Evolutionary conservation across 2,329 filamentous ascomycete genomes (phyloP).

Genomic region (Pseudogymnoascus destructans): DNA sequence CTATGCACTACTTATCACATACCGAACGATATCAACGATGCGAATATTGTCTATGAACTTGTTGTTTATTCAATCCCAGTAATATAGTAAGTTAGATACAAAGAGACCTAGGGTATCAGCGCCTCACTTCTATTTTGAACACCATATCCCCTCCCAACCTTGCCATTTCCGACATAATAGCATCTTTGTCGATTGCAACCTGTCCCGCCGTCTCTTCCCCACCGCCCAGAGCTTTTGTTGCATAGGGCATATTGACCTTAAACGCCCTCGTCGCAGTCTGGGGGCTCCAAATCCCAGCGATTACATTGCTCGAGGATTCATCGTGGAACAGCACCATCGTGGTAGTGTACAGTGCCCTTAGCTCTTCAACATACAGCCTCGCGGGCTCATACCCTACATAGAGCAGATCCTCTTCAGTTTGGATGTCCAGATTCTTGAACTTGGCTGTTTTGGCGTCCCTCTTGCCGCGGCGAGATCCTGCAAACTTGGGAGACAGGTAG

Average conservation of each 20-base stretch:
- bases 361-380: slow-evolving; percentile 50
- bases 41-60: neutral
- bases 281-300: slow-evolving; percentile 56
- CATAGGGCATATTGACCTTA: slow-evolving; percentile 58
- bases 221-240: slow-evolving; percentile 39
- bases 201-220: slow-evolving; percentile 30
- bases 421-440: slow-evolving; percentile 71
- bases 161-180: slow-evolving; percentile 60
- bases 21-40: neutral
- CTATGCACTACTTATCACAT: neutral
- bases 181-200: slow-evolving; percentile 52
- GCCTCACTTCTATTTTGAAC: slow-evolving; percentile 43
- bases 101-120: slow-evolving; percentile 9
- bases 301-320: slow-evolving; percentile 38
- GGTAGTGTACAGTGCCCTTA: slow-evolving; percentile 53
- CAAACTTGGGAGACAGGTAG: slow-evolving; percentile 36
- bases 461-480: slow-evolving; percentile 27
- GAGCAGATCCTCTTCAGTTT: slow-evolving; percentile 31
- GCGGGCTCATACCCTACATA: slow-evolving; percentile 47
- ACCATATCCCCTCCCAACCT: slow-evolving; percentile 56
- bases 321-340: slow-evolving; percentile 72
- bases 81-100: neutral
- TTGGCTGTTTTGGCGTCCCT: slow-evolving; percentile 32
- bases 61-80: slow-evolving; percentile 3
- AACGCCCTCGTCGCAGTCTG: slow-evolving; percentile 37